Evolutionary conservation across 2,329 filamentous ascomycete genomes (phyloP).

Genomic region (Neonectria coccinea): DNA sequence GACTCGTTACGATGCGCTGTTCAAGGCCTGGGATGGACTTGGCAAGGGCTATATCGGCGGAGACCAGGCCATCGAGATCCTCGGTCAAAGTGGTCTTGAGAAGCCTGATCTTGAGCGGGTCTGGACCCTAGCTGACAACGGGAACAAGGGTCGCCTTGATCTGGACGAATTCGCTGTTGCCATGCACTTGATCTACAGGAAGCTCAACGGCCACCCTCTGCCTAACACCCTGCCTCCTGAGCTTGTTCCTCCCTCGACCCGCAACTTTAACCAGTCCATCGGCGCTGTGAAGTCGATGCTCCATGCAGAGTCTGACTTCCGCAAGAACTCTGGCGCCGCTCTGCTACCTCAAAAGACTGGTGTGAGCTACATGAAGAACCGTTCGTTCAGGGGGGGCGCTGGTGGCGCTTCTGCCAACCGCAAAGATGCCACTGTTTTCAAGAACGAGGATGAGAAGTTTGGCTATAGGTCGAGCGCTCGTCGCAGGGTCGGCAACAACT

Average conservation of each 20-base stretch:
- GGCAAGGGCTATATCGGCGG: slow-evolving; percentile 92
- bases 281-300: slow-evolving; percentile 92
- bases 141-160: slow-evolving; percentile 93
- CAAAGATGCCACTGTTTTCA: slow-evolving; percentile 96
- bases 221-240: slow-evolving; percentile 90
- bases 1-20: slow-evolving; percentile 93
- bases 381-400: slow-evolving; percentile 82
- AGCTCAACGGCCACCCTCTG: slow-evolving; percentile 94
- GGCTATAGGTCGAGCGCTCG: slow-evolving; percentile 95
- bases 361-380: slow-evolving; percentile 97
- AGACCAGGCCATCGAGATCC: slow-evolving; percentile 94
- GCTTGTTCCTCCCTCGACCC: slow-evolving; percentile 92
- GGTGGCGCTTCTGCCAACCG: slow-evolving; percentile 70
- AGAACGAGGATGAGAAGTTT: slow-evolving; percentile 93
- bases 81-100: slow-evolving; percentile 93
- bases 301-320: slow-evolving; percentile 86
- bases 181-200: slow-evolving; percentile 99
- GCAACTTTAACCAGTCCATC: slow-evolving; percentile 92
- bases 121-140: slow-evolving; percentile 94
- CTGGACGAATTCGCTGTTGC: slow-evolving; percentile 98
- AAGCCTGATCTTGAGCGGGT: slow-evolving; percentile 91
- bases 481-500: slow-evolving; percentile 82
- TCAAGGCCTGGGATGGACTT: slow-evolving; percentile 96
- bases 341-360: slow-evolving; percentile 95
- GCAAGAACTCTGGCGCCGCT: slow-evolving; percentile 90